Base-by-base conservation (phyloP, 306 rosid species). In the Echinosophora koreensis region DNA sequence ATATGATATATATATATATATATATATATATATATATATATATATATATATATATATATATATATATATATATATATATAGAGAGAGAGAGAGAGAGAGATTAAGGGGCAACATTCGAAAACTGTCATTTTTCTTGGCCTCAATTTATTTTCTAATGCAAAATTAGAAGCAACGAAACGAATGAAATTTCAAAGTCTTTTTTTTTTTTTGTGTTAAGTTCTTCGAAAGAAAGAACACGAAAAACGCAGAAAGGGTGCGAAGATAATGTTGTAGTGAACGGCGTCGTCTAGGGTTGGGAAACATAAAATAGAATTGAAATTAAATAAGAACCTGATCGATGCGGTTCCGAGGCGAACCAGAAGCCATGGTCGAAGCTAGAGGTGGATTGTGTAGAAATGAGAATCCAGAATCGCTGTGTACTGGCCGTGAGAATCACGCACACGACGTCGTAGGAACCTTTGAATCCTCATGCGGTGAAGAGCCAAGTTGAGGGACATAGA, bases 301-400 rank as follows among this genome's bases (percentile, higher is more conserved):
- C 10, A 44, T 10, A 44, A 14, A 44, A 44, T 8, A 44, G 50
- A 44, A 44, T 8, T 46, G 18, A 60, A 22, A 56, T 32, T 17
- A 15, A 77, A 27, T 79, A 57, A 54, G 66, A 7, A 94, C 98
- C 98, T 92, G 91, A 64, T 89, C 80, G 84, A 95, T 84, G 78
- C 97, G 97, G 34, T 85, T 77, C 59, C 77, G 85, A 16, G 89
- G 92, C 34, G 95, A 84, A 60, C 80, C 82, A 69, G 97, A 89
- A 84, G 90, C 93, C 98, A 95, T 95, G 83, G 78, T 35, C 18
- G 82, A 27, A 74, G 82, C 1, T 22, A 22, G 22, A 22, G 22
- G 22, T 84, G 60, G 74, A 13, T 17, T 39, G 67, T 5, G 71
- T 11, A 28, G 64, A 8, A 38, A 8, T 44, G 49, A 44, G 49